These are phyloP conservation scores for Boletus sp. DNA, from an alignment of 768 basidiomycete genomes.

Conservation along the genomic window DNA sequence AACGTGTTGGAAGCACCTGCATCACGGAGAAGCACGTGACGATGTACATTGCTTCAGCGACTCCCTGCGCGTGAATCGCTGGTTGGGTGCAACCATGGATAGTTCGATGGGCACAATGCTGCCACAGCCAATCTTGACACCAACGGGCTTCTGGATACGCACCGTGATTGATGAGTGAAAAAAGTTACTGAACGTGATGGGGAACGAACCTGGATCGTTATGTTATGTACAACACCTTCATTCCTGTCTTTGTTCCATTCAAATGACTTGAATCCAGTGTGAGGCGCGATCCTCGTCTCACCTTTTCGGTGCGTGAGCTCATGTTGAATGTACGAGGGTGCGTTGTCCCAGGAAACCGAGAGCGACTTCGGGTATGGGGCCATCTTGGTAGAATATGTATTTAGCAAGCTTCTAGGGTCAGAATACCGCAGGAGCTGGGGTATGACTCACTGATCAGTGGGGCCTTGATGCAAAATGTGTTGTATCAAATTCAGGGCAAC, in stretches of 20 bases:
- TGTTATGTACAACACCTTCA: slow-evolving; percentile 18
- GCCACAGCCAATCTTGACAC: slow-evolving; percentile 34
- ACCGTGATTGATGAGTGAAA: not conserved
- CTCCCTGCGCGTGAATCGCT: slow-evolving; percentile 47
- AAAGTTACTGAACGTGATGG: not conserved
- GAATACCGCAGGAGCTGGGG: slow-evolving; percentile 35
- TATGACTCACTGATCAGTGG: slow-evolving; percentile 42
- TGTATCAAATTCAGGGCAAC: slow-evolving; percentile 48
- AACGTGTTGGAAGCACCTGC: too few species aligned
- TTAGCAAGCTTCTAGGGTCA: slow-evolving; percentile 25
- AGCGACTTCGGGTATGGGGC: slow-evolving; percentile 29
- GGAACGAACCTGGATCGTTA: slow-evolving; percentile 40
- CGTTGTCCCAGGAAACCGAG: slow-evolving; percentile 26
- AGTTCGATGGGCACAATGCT: slow-evolving; percentile 51
- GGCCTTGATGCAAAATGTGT: slow-evolving; percentile 46
- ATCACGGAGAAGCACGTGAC: too few species aligned
- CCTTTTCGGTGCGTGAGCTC: slow-evolving; percentile 18
- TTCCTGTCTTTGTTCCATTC: slow-evolving; percentile 32
- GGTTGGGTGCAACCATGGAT: slow-evolving; percentile 44
- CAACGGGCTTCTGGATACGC: slow-evolving; percentile 37
- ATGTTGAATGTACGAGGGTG: slow-evolving; percentile 35
- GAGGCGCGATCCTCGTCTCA: slow-evolving; percentile 36
- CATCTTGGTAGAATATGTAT: slow-evolving; percentile 14
- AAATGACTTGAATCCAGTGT: slow-evolving; percentile 42
- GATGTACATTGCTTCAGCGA: too few species aligned